A percentile compares a stretch with the other conserved stretches of the same genome.
Evolutionary conservation across 108 stramenopile species (phyloP).

Genomic region (Conticribra weissflogii): DNA sequence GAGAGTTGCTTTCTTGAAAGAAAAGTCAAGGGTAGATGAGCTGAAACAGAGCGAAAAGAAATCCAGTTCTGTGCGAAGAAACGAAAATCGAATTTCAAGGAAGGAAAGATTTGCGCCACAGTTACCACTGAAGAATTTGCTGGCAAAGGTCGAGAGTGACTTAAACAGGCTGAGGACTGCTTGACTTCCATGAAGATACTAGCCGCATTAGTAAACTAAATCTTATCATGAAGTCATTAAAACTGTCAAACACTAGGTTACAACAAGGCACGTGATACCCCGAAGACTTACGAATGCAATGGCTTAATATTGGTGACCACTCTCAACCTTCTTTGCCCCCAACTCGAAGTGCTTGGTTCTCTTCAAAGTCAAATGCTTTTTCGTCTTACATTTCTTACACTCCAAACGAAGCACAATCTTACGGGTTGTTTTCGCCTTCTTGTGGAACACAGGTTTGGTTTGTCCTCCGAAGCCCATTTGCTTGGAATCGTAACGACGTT

Average conservation of each 20-base stretch:
- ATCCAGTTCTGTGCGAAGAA: too few relatives aligned
- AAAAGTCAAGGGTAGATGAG: conserved; percentile 20
- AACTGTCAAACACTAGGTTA: too few relatives aligned
- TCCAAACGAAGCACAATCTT: conserved; percentile 98
- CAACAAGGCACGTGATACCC: background rate
- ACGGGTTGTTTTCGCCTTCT: conserved; percentile 99
- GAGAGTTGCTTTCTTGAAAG: conserved; percentile 35
- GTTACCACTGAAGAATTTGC: background rate
- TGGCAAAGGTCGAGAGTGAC: background rate
- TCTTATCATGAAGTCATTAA: too few relatives aligned
- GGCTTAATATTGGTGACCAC: conserved; percentile 96
- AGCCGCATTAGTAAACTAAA: too few relatives aligned
- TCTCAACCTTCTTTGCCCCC: conserved; percentile 97
- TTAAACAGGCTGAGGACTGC: conserved; percentile 12
- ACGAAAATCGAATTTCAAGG: too few relatives aligned
- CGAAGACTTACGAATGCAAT: too few relatives aligned
- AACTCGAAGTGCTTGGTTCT: conserved; percentile 99
- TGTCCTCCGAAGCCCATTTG: conserved; percentile 99
- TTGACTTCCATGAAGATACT: too few relatives aligned
- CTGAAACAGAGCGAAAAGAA: too few relatives aligned
- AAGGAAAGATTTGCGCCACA: too few relatives aligned
- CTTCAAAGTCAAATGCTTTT: conserved; percentile 98
- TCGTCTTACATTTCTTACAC: conserved; percentile 99
- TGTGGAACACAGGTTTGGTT: conserved; percentile 99
- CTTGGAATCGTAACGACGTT: conserved; percentile 99